Conservation (phyloP, 306 rosid species). For the Abrus precatorius region DNA sequence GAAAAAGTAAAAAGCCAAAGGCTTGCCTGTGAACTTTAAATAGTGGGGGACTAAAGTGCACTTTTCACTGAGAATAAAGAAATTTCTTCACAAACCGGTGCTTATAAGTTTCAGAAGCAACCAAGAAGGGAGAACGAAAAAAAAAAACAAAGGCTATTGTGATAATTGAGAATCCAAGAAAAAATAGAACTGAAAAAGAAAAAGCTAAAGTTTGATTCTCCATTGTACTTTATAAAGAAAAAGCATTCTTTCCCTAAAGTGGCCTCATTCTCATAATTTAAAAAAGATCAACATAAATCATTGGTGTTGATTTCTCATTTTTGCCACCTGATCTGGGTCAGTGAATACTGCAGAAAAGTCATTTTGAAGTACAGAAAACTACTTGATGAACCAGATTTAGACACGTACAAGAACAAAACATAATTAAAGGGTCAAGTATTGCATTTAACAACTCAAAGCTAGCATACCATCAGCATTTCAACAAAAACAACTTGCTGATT, state of each 20-base stretch:
- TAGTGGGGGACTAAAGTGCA: conserved; percentile 49
- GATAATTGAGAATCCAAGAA: conserved; percentile 75
- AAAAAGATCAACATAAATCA: conserved; percentile 47
- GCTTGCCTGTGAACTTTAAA: conserved; percentile 54
- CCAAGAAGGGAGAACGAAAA: conserved; percentile 29
- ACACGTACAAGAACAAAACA: conserved; percentile 31
- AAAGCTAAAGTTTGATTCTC: conserved; percentile 67
- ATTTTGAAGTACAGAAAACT: conserved; percentile 39
- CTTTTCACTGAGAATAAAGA: conserved; percentile 50
- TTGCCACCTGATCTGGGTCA: conserved; percentile 49
- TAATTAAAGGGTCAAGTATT: conserved; percentile 36
- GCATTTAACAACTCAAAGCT: conserved; percentile 46
- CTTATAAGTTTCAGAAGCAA: conserved; percentile 52
- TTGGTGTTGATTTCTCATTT: conserved; percentile 46
- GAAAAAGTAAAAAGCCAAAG: conserved; percentile 56
- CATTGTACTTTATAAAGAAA: conserved; percentile 53
- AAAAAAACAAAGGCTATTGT: conserved; percentile 42
- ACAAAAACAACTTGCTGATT: conserved; percentile 36
- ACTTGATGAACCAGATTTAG: conserved; percentile 42
- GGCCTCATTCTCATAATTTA: conserved; percentile 44
- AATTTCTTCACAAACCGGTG: conserved; percentile 42
- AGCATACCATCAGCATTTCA: conserved; percentile 22
- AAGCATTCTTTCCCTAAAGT: conserved; percentile 54
- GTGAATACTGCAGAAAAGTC: conserved; percentile 44
- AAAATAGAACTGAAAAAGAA: conserved; percentile 62